Percentiles rank a stretch among this genome's conserved stretches.
These are phyloP conservation scores for Chlorella vulgaris DNA, from an alignment of 139 green algal species.

Conservation along the genomic window DNA sequence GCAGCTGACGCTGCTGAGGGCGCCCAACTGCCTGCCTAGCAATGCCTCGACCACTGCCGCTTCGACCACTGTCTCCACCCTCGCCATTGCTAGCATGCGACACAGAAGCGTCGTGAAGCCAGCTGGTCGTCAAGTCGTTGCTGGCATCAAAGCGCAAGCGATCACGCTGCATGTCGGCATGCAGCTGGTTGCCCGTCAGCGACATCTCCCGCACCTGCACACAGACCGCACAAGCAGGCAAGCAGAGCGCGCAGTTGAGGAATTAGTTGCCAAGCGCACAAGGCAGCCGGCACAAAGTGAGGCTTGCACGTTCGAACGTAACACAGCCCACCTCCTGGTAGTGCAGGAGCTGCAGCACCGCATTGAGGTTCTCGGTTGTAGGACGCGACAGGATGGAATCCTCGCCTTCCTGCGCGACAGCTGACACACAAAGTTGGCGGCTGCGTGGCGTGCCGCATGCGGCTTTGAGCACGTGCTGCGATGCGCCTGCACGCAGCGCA, in stretches of 20 bases:
- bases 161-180: background rate
- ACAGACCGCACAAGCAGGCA: background rate
- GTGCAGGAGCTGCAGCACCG: constrained; percentile 23
- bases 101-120: background rate
- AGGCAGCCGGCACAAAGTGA: no score
- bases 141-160: constrained; percentile 26
- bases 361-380: constrained; percentile 32
- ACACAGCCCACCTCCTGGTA: constrained; percentile 20
- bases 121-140: constrained; percentile 3
- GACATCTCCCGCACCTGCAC: constrained; percentile 35
- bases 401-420: constrained; percentile 39
- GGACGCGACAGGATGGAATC: constrained; percentile 36
- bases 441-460: no score
- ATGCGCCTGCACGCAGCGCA: background rate
- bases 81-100: no score
- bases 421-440: no score
- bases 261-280: no score
- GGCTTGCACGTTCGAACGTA: no score
- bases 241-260: background rate
- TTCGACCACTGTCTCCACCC: no score
- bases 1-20: background rate
- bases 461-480: background rate
- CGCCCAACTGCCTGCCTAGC: background rate
- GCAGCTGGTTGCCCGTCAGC: constrained; percentile 36
- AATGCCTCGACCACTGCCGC: background rate